These are phyloP conservation scores for Stephania cephalantha DNA, from an alignment of 164 flowering plant genomes.

Conservation along the genomic window DNA sequence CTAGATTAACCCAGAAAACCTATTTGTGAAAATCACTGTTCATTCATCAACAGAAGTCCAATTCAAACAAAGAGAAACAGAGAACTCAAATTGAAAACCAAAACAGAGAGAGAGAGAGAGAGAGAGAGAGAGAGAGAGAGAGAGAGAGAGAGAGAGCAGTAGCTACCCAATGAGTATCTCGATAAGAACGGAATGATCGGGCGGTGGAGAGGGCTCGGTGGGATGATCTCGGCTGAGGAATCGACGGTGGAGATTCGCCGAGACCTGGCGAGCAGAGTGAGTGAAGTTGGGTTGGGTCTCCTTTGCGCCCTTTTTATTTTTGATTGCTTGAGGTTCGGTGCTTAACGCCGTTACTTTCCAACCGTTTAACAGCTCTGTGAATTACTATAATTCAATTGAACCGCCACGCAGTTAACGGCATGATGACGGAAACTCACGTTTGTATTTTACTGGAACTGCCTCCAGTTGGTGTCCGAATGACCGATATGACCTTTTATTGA, in stretches of 20 bases:
- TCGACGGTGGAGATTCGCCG: background rate
- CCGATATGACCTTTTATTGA: background rate
- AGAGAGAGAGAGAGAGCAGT: background rate
- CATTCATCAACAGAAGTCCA: background rate
- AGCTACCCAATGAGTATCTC: background rate
- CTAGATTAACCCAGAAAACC: background rate
- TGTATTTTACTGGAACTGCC: background rate
- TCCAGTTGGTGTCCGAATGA: slow-evolving; percentile 9
- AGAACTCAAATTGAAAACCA: background rate
- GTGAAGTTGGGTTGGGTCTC: slow-evolving; percentile 9
- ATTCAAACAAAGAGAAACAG: background rate
- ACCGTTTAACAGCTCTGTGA: background rate
- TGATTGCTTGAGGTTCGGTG: slow-evolving; percentile 14
- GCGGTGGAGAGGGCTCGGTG: background rate
- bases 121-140: slow-evolving; percentile 5
- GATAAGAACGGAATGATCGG: background rate
- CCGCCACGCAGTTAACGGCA: slow-evolving; percentile 20
- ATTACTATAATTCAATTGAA: background rate
- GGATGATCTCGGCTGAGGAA: background rate
- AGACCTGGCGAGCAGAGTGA: slow-evolving; percentile 1
- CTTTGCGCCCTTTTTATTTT: slow-evolving; percentile 23
- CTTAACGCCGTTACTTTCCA: slow-evolving; percentile 14
- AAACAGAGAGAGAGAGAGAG: background rate
- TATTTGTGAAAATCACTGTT: too few relatives aligned
- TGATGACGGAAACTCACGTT: slow-evolving; percentile 19